phyloP scores from a whole-genome alignment of 2,329 filamentous ascomycete genomes.

The Botrytis deweyae region DNA sequence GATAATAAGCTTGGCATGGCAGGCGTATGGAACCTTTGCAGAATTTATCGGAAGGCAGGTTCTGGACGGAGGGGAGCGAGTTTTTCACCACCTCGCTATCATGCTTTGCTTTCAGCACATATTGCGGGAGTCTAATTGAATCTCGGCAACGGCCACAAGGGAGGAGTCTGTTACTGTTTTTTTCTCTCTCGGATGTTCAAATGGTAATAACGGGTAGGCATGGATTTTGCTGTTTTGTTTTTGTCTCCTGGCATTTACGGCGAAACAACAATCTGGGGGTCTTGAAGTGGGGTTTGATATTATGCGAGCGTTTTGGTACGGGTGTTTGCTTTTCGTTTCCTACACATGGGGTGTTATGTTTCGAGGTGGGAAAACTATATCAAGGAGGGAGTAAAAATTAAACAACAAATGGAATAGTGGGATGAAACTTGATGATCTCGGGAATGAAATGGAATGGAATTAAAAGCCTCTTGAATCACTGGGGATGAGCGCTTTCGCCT shows the following conservation, averaged over 20 bases:
- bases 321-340: constrained; percentile 1
- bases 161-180: constrained; percentile 12
- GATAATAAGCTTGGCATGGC: constrained; percentile 24
- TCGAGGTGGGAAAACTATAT: constrained; percentile 4
- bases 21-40: constrained; percentile 23
- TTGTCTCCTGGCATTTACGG: constrained; percentile 14
- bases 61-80: constrained; percentile 19
- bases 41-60: constrained; percentile 20
- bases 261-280: constrained; percentile 6
- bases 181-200: constrained; percentile 13
- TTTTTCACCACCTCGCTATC: constrained; percentile 12
- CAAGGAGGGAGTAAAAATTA: constrained; percentile 2
- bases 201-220: constrained; percentile 10
- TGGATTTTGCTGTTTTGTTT: constrained; percentile 1
- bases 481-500: not conserved
- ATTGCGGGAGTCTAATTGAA: constrained; percentile 12
- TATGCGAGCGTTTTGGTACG: constrained; percentile 4
- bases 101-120: constrained; percentile 16
- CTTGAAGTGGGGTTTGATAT: constrained; percentile 7
- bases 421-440: not conserved
- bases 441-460: constrained; percentile 9
- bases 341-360: not conserved
- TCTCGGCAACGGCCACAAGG: constrained; percentile 5
- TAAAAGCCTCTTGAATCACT: not conserved
- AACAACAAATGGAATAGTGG: constrained; percentile 9